phyloP scores from a whole-genome alignment of 176 grass and related monocot genomes.

The Musa schizocarpa region DNA sequence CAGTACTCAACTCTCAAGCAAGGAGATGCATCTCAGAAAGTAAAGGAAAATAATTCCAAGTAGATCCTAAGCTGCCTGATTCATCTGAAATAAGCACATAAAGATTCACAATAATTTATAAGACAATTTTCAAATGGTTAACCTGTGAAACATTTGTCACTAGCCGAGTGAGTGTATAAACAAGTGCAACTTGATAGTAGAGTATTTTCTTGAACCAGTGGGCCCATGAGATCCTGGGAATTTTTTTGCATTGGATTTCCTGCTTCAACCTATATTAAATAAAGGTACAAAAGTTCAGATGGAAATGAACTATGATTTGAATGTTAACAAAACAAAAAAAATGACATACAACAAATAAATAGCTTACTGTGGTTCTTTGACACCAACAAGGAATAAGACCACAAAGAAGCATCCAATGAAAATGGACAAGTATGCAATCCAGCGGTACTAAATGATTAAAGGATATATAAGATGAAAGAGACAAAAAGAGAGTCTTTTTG shows the following conservation, averaged over 20 bases:
- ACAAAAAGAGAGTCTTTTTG: conserved; percentile 11
- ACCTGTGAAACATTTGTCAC: conserved; percentile 99
- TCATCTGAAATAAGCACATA: not conserved
- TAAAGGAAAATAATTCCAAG: not conserved
- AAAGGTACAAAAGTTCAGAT: not conserved
- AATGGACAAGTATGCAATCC: conserved; percentile 95
- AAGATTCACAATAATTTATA: not conserved
- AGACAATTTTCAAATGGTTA: not conserved
- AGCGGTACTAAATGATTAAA: conserved; percentile 59
- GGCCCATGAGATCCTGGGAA: conserved; percentile 77
- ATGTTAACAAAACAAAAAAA: too few species aligned
- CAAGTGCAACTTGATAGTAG: conserved; percentile 96
- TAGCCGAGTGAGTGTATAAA: conserved; percentile 85
- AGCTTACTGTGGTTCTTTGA: conserved; percentile 83
- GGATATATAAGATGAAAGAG: conserved; percentile 16
- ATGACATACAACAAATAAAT: not conserved
- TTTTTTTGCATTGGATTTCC: conserved; percentile 30
- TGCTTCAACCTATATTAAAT: conserved; percentile 50
- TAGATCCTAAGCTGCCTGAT: not conserved
- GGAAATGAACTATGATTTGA: not conserved
- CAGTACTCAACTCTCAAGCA: too few species aligned
- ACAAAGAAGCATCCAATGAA: conserved; percentile 81
- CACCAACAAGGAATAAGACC: conserved; percentile 65
- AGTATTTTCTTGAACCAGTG: conserved; percentile 97
- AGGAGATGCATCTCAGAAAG: too few species aligned